Percentiles rank a stretch among this genome's conserved stretches.
Evolutionary conservation across 495 filamentous ascomycete genomes (phyloP).

Genomic region (Echria macrotheca): DNA sequence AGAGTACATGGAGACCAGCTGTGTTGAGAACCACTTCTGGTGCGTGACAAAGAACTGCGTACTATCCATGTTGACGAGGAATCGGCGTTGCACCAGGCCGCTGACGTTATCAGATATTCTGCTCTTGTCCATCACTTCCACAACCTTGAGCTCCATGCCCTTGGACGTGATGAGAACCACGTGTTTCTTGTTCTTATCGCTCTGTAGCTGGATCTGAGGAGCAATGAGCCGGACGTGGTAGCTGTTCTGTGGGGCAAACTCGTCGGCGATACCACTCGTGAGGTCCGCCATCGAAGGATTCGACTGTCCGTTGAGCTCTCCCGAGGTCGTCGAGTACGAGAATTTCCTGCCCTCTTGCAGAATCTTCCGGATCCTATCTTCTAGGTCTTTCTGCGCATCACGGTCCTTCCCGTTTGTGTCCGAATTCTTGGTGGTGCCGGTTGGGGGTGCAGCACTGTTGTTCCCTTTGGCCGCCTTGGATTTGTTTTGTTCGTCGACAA

Average conservation of each 20-base stretch:
- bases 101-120: slow-evolving; percentile 87
- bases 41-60: slow-evolving; percentile 97
- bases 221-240: slow-evolving; percentile 94
- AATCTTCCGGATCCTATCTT: slow-evolving; percentile 82
- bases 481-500: slow-evolving; percentile 88
- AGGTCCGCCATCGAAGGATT: slow-evolving; percentile 51
- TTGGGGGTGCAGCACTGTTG: slow-evolving; percentile 31
- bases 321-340: slow-evolving; percentile 68
- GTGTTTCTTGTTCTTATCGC: slow-evolving; percentile 92
- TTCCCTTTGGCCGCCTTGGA: slow-evolving; percentile 42
- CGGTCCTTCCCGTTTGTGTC: slow-evolving; percentile 39
- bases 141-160: slow-evolving; percentile 92
- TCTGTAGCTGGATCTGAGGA: slow-evolving; percentile 94
- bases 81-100: slow-evolving; percentile 88
- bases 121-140: slow-evolving; percentile 96
- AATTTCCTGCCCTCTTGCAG: slow-evolving; percentile 79
- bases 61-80: slow-evolving; percentile 90
- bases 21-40: slow-evolving; percentile 73
- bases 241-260: slow-evolving; percentile 88
- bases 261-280: slow-evolving; percentile 71
- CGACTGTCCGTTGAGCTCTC: slow-evolving; percentile 45
- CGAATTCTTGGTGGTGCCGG: slow-evolving; percentile 30
- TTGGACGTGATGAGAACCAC: slow-evolving; percentile 91
- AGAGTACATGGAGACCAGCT: slow-evolving; percentile 85
- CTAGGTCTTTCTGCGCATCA: slow-evolving; percentile 60